These are phyloP conservation scores for Talaromyces marneffei DNA, from an alignment of 2,329 filamentous ascomycete genomes.

Conservation along the genomic window DNA sequence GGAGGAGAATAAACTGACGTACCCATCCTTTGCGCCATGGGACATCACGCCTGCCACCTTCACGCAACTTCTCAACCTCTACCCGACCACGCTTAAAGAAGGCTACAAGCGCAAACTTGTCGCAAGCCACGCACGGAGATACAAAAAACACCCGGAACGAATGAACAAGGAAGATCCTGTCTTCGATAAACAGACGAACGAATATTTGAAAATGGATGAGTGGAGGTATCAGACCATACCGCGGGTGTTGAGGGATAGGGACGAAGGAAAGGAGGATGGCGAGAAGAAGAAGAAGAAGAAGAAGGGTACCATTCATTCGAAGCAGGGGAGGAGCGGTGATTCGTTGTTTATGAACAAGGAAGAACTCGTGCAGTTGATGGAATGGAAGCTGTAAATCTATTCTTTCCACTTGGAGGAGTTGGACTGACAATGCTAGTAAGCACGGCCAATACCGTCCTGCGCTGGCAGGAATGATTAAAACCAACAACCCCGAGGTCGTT, in stretches of 20 bases:
- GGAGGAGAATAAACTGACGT: neutral
- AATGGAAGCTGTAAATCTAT: conserved; percentile 41
- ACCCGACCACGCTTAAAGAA: conserved; percentile 23
- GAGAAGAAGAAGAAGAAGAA: conserved; percentile 12
- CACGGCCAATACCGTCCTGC: conserved; percentile 37
- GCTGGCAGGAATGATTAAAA: conserved; percentile 36
- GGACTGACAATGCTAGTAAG: conserved; percentile 24
- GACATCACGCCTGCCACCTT: conserved; percentile 26
- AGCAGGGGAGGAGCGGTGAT: conserved; percentile 7
- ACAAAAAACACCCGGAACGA: conserved; percentile 11
- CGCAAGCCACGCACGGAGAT: conserved; percentile 20
- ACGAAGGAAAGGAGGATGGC: conserved; percentile 14
- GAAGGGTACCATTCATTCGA: conserved; percentile 17
- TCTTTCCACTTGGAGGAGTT: neutral
- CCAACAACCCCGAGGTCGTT: conserved; percentile 27
- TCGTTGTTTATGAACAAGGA: conserved; percentile 22
- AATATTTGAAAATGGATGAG: conserved; percentile 30
- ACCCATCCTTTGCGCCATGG: conserved; percentile 20
- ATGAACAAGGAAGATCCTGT: conserved; percentile 12
- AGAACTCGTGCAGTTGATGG: conserved; percentile 34
- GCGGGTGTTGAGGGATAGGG: conserved; percentile 17
- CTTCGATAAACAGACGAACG: conserved; percentile 18
- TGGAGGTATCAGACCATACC: conserved; percentile 37
- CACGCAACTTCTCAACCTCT: conserved; percentile 22
- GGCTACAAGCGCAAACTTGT: conserved; percentile 22